Evolutionary conservation across 768 basidiomycete species (phyloP), one percentile per base, ranked within the genome.

Genomic region (Hortiboletus flavorubellus): DNA sequence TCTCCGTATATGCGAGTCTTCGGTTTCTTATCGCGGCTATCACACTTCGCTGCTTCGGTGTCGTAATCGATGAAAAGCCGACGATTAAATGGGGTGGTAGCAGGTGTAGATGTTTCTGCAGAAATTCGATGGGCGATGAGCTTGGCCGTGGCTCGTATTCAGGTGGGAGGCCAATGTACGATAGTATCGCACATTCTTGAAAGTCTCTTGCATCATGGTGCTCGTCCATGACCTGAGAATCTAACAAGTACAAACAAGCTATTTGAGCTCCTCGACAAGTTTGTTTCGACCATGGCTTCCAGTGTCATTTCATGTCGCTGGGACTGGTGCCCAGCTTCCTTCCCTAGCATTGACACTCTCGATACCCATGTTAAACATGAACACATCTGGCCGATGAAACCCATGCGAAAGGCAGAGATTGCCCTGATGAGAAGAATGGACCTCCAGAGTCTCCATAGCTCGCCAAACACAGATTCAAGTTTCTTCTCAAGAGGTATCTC

Each of bases 1-100:
- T 78, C 41, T 76, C 75, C 21, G 76, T 74, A 70, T 85, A 91
- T 61, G 78, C 80, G 21, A 88, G 74, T 9, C 91, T 80, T 46
- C 91, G 76, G 68, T 93, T 93, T 37, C 90, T 79, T 51, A 93
- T 86, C 18, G 72, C 67, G 11, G 84, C 72, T 48, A 93, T 76
- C 9, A 66, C 69, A 4, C 86, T 84, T 53, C 91, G 82, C 55
- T 90, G 76, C 55, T 80, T 88, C 4, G 91, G 86, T 2, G 75
- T 78, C 31, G 78, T 76, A 26, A 71, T 49, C 3, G 66, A 53
- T 5, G 78, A 75, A 65, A 82, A 82, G 18, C 61, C 64, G 10
- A 46, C 52, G 10, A 83, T 73, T 30, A 90, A 65, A 63, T 90
- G 78, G 5, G 84, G 83, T n/a, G 90, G 90, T 4, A 92, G 79